Evolutionary conservation across 352 stramenopile genomes (phyloP).

Genomic region (Pythium dissimile): DNA sequence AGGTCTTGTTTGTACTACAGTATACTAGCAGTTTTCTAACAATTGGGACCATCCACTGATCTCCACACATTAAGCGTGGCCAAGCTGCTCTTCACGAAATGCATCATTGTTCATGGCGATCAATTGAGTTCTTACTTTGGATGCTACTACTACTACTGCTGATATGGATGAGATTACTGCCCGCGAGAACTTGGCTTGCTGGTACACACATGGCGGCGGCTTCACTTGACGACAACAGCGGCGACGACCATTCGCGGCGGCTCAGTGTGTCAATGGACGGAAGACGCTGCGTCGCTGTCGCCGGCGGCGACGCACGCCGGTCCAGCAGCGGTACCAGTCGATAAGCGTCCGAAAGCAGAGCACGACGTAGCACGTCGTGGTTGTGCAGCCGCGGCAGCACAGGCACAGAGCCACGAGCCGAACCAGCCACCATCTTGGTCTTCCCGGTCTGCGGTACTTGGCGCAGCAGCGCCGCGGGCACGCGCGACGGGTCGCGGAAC

Average conservation of each 20-base stretch:
- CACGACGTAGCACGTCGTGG: slow-evolving; percentile 8
- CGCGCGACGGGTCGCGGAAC: slow-evolving; percentile 8
- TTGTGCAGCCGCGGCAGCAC: slow-evolving; percentile 6
- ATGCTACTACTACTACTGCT: not conserved
- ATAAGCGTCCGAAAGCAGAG: not conserved
- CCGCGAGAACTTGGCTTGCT: too few species aligned
- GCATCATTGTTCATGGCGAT: too few species aligned
- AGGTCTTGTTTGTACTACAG: too few species aligned
- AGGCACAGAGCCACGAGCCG: not conserved
- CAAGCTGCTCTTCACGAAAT: too few species aligned
- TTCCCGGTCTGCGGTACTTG: slow-evolving; percentile 2
- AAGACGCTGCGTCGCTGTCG: not conserved
- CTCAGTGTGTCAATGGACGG: not conserved
- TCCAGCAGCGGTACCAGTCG: not conserved
- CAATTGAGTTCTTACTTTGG: not conserved
- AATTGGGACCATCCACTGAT: too few species aligned
- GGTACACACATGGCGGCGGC: not conserved
- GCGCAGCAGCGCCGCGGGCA: slow-evolving; percentile 11
- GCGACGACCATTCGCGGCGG: not conserved
- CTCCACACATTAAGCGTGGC: too few species aligned
- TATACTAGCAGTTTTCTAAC: too few species aligned
- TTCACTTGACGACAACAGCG: not conserved
- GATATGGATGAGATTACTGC: too few species aligned
- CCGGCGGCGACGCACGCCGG: not conserved
- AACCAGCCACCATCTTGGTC: not conserved